Base-by-base conservation (phyloP, 768 basidiomycete genomes). In the Mrakia hoshinonis region DNA sequence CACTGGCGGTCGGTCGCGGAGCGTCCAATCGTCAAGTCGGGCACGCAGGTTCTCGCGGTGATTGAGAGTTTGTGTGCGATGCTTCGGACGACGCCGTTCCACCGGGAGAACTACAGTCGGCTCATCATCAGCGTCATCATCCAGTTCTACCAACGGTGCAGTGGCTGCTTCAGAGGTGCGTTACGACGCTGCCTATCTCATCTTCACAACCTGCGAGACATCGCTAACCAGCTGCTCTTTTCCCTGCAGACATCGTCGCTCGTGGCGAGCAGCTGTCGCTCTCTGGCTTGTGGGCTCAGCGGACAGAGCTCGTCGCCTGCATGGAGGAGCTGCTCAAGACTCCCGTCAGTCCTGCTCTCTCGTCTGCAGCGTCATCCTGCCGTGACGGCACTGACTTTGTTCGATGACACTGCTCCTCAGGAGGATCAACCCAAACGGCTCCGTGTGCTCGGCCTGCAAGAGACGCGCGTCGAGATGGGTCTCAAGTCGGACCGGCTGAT, bases 131-230 rank as follows among this genome's bases (percentile, higher is more conserved):
- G 89, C 20, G 89, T 98, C 67, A 89, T 97, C 70, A 92, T 95
- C 49, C 93, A 96, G 79, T 96, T 95, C 77, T 96, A 97, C 76
- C 92, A 96, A 77, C 86, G 89, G 34, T 97, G 92, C 75, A 92
- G 90, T 75, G 89, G 92, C 76, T 84, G 87, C 48, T 96, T 91
- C 78, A 89, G 92, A 73, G 85, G 86, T 76, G n/a, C 69, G 75
- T 52, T 13, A 6, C 31, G 31, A 0, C n/a, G n/a, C 2, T 58
- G 11, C 38, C 20, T 52, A 38, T 6, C 38, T 26, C 18, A 18
- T 60, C 36, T 36, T 31, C 36, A 9, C 20, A 6, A 13, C 15
- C 12, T 26, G 22, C 29, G 29, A 7, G 20, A 29, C 24, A 31
- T 62, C 12, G 60, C 60, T 61, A 31, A 61, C 12, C 15, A 15